Evolutionary conservation across 768 basidiomycete species (phyloP), one percentile per base, ranked within the genome.

Genomic region (Tephrocybe sp.): DNA sequence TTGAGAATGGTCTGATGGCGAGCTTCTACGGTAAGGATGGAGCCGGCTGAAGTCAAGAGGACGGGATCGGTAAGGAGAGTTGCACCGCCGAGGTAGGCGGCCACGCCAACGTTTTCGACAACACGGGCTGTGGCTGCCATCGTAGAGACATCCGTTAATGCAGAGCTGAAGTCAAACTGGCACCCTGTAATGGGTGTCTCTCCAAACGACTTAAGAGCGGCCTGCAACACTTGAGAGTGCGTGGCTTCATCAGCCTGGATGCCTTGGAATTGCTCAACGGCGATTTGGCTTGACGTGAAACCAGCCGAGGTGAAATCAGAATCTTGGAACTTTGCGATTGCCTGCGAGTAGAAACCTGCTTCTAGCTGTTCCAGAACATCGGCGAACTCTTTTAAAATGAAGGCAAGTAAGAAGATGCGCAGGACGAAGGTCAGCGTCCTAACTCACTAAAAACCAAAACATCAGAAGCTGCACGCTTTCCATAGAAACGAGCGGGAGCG

Each of bases 1-100:
- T 93, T 92, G 45, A 91, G 76, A 37, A 93, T 67, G 1, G 86
- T 84, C 64, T 87, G 84, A 60, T 94, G 91, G 41, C 91, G 85
- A n/a, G 89, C 85, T 62, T 93, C 91, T 41, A 90, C 75, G 24
- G 89, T 85, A 66, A 88, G 60, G 63, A 92, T 92, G 21, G 84
- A 81, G 7, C 76, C 86, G 34, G 88, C 89, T n/a, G 81, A 74
- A 47, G 77, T 75, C 44, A 89, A 69, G 50, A 90, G 60, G 21
- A 74, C 68, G 12, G 85, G 83, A 57, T 89, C 81, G 11, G 69
- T 65, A 41, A 93, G 54, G 34, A 88, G 75, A 48, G 78, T 73
- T 6, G 86, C 82, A 47, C 80, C 89, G 50, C 89, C 89, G 23
- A 90, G 79, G 69, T 90, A 91, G 3, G 88, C 90, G 17, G 73